Base-by-base conservation (phyloP, 345 rosid species). In the Dipteronia sinensis region DNA sequence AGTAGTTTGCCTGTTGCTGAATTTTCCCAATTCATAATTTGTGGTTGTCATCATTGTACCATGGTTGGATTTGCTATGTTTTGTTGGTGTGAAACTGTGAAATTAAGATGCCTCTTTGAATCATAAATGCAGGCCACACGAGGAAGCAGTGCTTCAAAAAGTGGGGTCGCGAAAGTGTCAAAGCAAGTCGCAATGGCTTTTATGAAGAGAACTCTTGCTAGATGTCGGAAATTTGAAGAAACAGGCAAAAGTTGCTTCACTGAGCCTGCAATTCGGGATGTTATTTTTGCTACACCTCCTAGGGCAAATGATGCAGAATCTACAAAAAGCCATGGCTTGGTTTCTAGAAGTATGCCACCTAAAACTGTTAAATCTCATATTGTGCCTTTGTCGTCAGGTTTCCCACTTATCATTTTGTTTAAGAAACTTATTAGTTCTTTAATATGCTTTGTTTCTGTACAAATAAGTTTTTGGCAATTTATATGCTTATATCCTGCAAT, bases 221-320 rank as follows among this genome's bases (percentile, higher is more conserved):
- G 90, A 88, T 88, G 89, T 62, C 83, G 66, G 53, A 86, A 85
- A 77, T 88, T 86, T 68, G 86, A 87, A 80, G 89, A 85, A 55
- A 83, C 90, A 12, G 93, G 89, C 58, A 82, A 78, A 76, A 88
- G 90, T 74, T 86, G 93, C 85, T 90, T 88, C 67, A 59, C 81
- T 34, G 90, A 90, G 56, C 85, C 91, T 80, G 59, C 85, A 66
- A 82, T 86, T 63, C 83, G 82, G 23, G 92, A 89, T 76, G 78
- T 78, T 76, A 80, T 87, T 74, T 77, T 79, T 38, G 81, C 86
- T 69, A 22, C 81, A 46, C 79, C 88, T 67, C 73, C 78, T 74
- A 20, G 42, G 58, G 76, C 63, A 80, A 70, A 65, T 67, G 74
- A 63, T 55, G 65, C 70, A 55, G 85, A 75, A 67, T 49, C 83